phyloP scores from a whole-genome alignment of 495 filamentous ascomycete genomes.

The Aspergillus conjunctus region DNA sequence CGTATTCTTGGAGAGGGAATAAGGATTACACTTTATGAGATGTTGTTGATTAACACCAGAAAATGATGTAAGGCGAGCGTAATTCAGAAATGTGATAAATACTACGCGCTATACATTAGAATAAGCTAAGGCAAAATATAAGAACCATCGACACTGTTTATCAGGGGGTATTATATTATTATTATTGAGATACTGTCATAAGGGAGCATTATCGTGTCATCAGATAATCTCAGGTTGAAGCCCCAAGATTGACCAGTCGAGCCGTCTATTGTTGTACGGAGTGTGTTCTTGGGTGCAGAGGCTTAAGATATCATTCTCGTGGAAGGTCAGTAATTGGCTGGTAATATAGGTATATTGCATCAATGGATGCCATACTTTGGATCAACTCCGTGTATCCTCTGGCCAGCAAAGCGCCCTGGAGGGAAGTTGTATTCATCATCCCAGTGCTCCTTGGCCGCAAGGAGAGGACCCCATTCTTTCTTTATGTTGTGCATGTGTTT shows the following conservation, averaged over 20 bases:
- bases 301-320: neutral
- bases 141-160: no score
- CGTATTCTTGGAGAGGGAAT: slow-evolving; percentile 39
- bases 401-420: slow-evolving; percentile 32
- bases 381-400: slow-evolving; percentile 17
- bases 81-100: no score
- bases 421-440: slow-evolving; percentile 38
- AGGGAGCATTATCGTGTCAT: neutral
- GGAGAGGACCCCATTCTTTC: slow-evolving; percentile 32
- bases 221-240: neutral
- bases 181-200: neutral
- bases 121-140: neutral
- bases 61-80: neutral
- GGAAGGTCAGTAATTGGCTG: neutral
- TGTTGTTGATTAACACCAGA: neutral
- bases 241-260: neutral
- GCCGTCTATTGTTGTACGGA: neutral
- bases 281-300: neutral
- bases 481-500: slow-evolving; percentile 19
- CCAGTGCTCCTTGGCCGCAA: slow-evolving; percentile 30
- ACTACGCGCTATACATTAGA: neutral
- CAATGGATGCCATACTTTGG: neutral
- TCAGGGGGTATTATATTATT: neutral
- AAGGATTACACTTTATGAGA: neutral
- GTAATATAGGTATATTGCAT: no score